phyloP scores from a whole-genome alignment of 225 moss, liverwort and hornwort species.

The Lunularia cruciata region DNA sequence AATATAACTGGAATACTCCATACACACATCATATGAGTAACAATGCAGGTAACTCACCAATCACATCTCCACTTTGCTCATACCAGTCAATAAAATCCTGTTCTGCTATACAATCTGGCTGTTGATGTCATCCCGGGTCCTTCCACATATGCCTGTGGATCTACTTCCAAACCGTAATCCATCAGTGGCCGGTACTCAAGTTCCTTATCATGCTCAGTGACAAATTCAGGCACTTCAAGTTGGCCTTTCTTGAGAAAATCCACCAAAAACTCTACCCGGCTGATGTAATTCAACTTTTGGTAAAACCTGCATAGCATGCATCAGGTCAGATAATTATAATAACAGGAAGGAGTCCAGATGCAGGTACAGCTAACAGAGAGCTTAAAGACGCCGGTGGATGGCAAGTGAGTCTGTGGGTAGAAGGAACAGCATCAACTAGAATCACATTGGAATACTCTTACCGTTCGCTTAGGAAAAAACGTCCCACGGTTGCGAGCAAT shows the following conservation, averaged over 20 bases:
- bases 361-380: too few relatives aligned
- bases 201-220: constrained; percentile 63
- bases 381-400: too few relatives aligned
- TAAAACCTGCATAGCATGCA: constrained; percentile 51
- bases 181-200: constrained; percentile 56
- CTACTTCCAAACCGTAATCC: constrained; percentile 71
- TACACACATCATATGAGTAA: too few relatives aligned
- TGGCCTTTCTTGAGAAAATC: constrained; percentile 64
- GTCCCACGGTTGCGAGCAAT: constrained; percentile 70
- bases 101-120: constrained; percentile 7
- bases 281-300: constrained; percentile 71
- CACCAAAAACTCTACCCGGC: constrained; percentile 77
- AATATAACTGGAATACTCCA: too few relatives aligned
- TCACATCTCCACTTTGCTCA: too few relatives aligned
- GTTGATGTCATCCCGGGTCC: constrained; percentile 15
- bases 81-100: constrained; percentile 15
- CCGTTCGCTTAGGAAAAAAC: constrained; percentile 81
- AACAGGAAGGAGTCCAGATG: too few relatives aligned
- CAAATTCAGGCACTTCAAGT: constrained; percentile 82
- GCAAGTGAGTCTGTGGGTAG: too few relatives aligned
- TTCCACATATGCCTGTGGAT: constrained; percentile 26
- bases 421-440: too few relatives aligned
- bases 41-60: too few relatives aligned
- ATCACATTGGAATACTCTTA: constrained; percentile 22
- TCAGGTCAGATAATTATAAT: too few relatives aligned